These are phyloP conservation scores for Wolfiporia cocos DNA, from an alignment of 1,284 basidiomycete genomes.

Conservation along the genomic window DNA sequence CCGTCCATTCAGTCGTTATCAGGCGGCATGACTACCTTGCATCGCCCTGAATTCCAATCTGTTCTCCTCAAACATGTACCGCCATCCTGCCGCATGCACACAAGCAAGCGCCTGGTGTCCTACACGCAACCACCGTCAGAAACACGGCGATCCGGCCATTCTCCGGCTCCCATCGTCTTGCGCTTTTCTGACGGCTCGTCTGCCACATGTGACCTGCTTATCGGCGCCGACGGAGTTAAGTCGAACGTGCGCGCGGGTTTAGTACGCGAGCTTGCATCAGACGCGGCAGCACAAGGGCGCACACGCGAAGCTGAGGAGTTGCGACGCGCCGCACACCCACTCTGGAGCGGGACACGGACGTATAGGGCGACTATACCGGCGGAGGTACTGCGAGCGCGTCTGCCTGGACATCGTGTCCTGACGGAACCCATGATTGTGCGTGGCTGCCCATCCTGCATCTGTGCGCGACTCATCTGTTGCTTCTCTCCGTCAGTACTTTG, in stretches of 20 bases:
- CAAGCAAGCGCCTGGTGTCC: slow-evolving; percentile 33
- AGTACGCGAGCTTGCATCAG: slow-evolving; percentile 17
- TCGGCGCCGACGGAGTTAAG: slow-evolving; percentile 44
- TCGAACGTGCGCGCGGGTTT: slow-evolving; percentile 23
- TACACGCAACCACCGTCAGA: slow-evolving; percentile 24
- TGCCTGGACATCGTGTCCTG: slow-evolving; percentile 31
- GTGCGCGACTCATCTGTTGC: not conserved
- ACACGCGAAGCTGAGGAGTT: slow-evolving; percentile 15
- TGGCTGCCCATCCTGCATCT: slow-evolving; percentile 1
- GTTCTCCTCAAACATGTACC: slow-evolving; percentile 31
- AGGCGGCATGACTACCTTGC: slow-evolving; percentile 36
- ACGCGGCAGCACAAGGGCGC: slow-evolving; percentile 12
- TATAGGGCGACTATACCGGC: slow-evolving; percentile 35
- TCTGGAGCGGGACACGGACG: slow-evolving; percentile 33
- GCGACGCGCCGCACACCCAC: slow-evolving; percentile 20
- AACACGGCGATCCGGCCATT: not conserved
- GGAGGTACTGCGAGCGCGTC: slow-evolving; percentile 24
- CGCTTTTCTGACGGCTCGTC: slow-evolving; percentile 37
- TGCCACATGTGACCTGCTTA: slow-evolving; percentile 38
- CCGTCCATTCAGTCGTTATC: not conserved
- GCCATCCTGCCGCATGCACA: slow-evolving; percentile 25
- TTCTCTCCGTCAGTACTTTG: slow-evolving; percentile 41
- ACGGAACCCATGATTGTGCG: slow-evolving; percentile 31
- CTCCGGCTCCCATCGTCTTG: slow-evolving; percentile 25
- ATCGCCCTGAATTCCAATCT: slow-evolving; percentile 39